Base-by-base conservation (phyloP, 2,329 filamentous ascomycete genomes). In the Trichoderma simmonsii region DNA sequence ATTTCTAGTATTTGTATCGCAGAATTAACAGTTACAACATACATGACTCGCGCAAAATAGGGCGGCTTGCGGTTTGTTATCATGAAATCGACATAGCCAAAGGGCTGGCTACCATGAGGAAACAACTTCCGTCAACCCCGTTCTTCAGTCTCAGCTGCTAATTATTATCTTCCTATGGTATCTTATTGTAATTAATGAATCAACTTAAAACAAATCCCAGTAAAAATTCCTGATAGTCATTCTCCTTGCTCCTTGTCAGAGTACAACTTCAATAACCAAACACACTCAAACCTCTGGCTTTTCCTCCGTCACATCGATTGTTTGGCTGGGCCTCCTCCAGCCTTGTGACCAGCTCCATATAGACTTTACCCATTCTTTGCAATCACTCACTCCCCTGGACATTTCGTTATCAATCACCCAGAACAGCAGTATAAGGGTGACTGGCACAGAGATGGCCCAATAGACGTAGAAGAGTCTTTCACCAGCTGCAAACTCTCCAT, bases 61-160 rank as follows among this genome's bases (percentile, higher is more conserved):
- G 7, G 12, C 12, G 12, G 14, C 7, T n/a, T 2, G 7, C 39
- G 4, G 7, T n/a, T 9, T n/a, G 7, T n/a, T 0, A 43, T 1
- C 39, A 43, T 39, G 36, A 3, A 18, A 39, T 39, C 15, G 8
- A 4, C 36, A 18, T n/a, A 4, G 39, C 39, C 39, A 43, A 43
- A 43, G 3, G 3, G 39, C 4, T n/a, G 39, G 15, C 5, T 7
- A 3, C 36, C 36, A 43, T 43, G 36, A 39, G 15, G 15, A 4
- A 18, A 18, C 36, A 18, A 1, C 6, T 39, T 39, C 15, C 8
- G 24, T 24, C 24, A 24, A 24, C 24, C 24, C 24, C 24, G 24
- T 24, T 24, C 24, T 24, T 24, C 24, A 24, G 24, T 24, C 24
- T 24, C 24, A 24, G 24, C 24, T 24, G 24, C 24, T 24, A 24